Base-by-base conservation (phyloP, 2,329 filamentous ascomycete genomes). In the Eutypa lata region DNA sequence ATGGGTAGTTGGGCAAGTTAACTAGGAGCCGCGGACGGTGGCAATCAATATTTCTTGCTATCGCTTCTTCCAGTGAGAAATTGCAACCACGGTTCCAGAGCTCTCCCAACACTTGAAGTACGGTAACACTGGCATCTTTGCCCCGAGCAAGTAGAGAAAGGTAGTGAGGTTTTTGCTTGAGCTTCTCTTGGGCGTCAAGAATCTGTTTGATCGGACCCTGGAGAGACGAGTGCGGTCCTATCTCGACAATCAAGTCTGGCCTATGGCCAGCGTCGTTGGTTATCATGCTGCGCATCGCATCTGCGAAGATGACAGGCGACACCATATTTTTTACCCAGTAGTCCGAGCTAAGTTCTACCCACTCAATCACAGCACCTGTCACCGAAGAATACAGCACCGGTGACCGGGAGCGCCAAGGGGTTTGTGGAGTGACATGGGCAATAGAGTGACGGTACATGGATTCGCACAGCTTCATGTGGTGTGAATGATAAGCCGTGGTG, bases 1-100 rank as follows among this genome's bases (percentile, higher is more conserved):
- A 83, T 2, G 76, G 72, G 54, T 83, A 83, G 1, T 72, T 69
- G 2, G 81, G 80, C 31, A 83, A 62, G 53, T 76, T 73, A 1
- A 68, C 59, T 3, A 82, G 65, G 19, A 73, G 53, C 49, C 62
- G 58, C 3, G 59, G 58, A 7, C 35, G 49, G 4, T 18, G 24
- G 5, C n/a, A 31, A 22, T 57, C 55, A 4, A 52, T 19, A 26
- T 59, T 63, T 18, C 56, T 58, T 54, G 53, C 61, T 10, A 59
- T 54, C 33, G 58, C 59, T 59, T 56, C 57, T 18, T 44, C 28
- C 57, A 65, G 56, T 4, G n/a, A 43, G 6, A 67, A 24, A 10
- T 53, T 45, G 19, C 45, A 57, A 5, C 61, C 61, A 28, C 49
- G 49, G 8, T 33, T 26, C 61, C 61, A 64, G 13, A 65, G 50